Evolutionary conservation across 805 yeast species (phyloP).

Genomic region (Sporopachydermia lactativora): DNA sequence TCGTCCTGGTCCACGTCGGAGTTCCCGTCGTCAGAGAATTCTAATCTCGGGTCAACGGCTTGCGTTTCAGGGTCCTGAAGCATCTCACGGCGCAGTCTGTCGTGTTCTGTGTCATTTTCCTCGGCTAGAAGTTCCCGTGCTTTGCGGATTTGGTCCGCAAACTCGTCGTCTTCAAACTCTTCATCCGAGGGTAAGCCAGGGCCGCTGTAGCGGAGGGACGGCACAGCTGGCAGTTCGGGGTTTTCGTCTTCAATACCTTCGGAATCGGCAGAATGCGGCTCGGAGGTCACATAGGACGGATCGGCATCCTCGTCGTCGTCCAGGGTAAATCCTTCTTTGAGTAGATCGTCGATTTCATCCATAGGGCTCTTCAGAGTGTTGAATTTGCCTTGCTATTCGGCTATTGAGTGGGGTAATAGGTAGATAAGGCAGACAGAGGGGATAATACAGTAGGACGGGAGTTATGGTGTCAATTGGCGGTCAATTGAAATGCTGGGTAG

Average conservation of each 20-base stretch:
- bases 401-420: too few species aligned
- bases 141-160: not conserved
- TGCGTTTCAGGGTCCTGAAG: not conserved
- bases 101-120: slow-evolving; percentile 1
- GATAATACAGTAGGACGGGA: too few species aligned
- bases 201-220: not conserved
- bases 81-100: not conserved
- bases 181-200: not conserved
- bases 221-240: not conserved
- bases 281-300: not conserved
- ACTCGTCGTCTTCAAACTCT: too few species aligned
- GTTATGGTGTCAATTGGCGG: too few species aligned
- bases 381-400: too few species aligned
- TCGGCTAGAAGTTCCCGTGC: not conserved
- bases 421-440: too few species aligned
- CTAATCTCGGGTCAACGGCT: slow-evolving; percentile 9
- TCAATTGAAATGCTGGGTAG: too few species aligned
- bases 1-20: slow-evolving; percentile 12
- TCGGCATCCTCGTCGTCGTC: not conserved
- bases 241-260: not conserved
- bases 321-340: not conserved
- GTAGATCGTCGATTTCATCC: not conserved
- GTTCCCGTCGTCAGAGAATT: slow-evolving; percentile 17
- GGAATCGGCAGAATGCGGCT: not conserved
- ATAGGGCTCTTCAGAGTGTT: too few species aligned